Conservation (phyloP, 441 rosid species). For the Eruca vesicaria region DNA sequence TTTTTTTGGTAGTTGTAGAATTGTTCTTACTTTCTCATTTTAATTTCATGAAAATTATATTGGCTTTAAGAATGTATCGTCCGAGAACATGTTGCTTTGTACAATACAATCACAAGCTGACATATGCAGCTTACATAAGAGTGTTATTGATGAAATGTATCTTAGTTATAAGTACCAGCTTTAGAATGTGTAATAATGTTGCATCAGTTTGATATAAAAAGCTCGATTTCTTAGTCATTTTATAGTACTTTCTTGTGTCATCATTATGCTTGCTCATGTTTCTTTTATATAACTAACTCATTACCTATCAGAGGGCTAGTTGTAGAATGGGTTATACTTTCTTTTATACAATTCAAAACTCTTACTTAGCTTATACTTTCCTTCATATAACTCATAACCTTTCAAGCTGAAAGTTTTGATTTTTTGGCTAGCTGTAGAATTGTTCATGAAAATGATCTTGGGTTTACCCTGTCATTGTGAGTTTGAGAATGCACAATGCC, state of each 20-base stretch:
- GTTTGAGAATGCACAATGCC: slow-evolving; percentile 15
- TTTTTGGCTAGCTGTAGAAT: background rate
- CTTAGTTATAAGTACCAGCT: background rate
- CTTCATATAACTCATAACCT: background rate
- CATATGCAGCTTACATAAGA: background rate
- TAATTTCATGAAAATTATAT: background rate
- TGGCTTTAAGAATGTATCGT: slow-evolving; percentile 7
- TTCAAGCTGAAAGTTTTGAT: background rate
- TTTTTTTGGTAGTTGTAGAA: background rate
- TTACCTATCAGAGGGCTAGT: background rate
- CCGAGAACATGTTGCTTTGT: background rate
- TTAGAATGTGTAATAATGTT: background rate
- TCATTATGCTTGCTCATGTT: background rate
- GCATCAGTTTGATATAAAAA: background rate
- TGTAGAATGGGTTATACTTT: background rate
- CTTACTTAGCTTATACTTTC: background rate
- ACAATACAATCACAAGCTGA: too few species aligned
- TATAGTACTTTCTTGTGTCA: background rate
- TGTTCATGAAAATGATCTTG: too few species aligned
- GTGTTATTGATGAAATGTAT: background rate
- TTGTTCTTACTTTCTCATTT: background rate
- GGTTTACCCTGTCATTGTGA: background rate
- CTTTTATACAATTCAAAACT: too few species aligned
- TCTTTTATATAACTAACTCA: background rate
- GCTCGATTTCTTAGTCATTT: background rate